These are phyloP conservation scores for Camellia granthamiana DNA, from an alignment of 148 eudicot species.

Conservation along the genomic window DNA sequence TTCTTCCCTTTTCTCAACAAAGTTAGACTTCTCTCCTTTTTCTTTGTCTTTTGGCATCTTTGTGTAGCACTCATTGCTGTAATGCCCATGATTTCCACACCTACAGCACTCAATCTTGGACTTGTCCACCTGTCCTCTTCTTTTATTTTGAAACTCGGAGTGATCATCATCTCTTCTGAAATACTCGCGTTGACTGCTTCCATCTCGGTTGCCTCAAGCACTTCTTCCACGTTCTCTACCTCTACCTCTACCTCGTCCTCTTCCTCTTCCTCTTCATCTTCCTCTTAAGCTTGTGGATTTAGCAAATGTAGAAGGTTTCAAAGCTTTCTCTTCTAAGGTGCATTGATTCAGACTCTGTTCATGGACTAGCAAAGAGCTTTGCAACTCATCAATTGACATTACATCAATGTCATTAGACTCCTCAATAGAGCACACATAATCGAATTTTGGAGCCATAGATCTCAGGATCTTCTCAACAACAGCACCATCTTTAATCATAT, in stretches of 20 bases:
- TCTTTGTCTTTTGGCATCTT: constrained; percentile 10
- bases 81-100: neutral
- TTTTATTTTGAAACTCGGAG: neutral
- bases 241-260: neutral
- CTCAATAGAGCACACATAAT: neutral
- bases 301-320: constrained; percentile 1
- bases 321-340: neutral
- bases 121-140: neutral
- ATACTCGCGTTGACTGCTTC: neutral
- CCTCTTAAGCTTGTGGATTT: neutral
- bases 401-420: neutral
- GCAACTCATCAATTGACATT: constrained; percentile 1
- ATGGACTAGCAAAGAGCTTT: neutral
- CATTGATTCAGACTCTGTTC: neutral
- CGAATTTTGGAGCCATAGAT: neutral
- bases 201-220: neutral
- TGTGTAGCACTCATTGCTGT: neutral
- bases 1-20: neutral
- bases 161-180: no score
- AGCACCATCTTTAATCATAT: neutral
- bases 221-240: neutral
- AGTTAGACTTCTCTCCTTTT: neutral
- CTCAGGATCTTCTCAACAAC: neutral
- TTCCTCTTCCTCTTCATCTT: constrained; percentile 6
- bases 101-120: neutral